These are phyloP conservation scores for Fusarium coicis DNA, from an alignment of 2,329 filamentous ascomycete species.

Conservation along the genomic window DNA sequence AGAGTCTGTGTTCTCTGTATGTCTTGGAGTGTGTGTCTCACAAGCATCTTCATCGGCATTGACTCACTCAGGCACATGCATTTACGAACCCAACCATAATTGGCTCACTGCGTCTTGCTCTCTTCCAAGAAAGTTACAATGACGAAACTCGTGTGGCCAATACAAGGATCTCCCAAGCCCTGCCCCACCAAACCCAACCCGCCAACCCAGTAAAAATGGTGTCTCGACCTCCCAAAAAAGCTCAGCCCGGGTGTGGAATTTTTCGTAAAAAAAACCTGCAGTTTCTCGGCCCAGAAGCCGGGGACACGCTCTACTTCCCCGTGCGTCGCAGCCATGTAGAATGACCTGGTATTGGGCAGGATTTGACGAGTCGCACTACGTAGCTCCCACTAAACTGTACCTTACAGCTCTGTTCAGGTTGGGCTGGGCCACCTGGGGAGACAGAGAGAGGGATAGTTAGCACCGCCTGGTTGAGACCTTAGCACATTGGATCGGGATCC, in stretches of 20 bases:
- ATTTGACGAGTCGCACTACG: background rate
- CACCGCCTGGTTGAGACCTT: constrained; percentile 38
- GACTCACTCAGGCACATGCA: background rate
- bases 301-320: background rate
- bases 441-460: background rate
- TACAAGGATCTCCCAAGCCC: constrained; percentile 34
- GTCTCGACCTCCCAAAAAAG: constrained; percentile 13
- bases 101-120: background rate
- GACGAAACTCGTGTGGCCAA: constrained; percentile 40
- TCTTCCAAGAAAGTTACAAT: constrained; percentile 23
- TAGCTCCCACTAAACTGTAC: constrained; percentile 5
- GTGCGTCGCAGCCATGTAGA: constrained; percentile 1
- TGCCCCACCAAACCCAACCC: constrained; percentile 31
- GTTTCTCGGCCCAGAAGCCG: constrained; percentile 9
- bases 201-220: constrained; percentile 8
- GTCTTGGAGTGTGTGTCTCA: background rate
- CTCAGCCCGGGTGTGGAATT: constrained; percentile 31
- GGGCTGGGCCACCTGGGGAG: background rate
- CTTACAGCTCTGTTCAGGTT: background rate
- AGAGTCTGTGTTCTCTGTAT: background rate
- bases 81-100: background rate
- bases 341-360: constrained; percentile 5
- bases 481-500: constrained; percentile 30
- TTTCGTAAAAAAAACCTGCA: constrained; percentile 18
- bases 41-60: background rate